These are phyloP conservation scores for Ascosphaera apis DNA, from an alignment of 2,329 filamentous ascomycete genomes.

Conservation along the genomic window DNA sequence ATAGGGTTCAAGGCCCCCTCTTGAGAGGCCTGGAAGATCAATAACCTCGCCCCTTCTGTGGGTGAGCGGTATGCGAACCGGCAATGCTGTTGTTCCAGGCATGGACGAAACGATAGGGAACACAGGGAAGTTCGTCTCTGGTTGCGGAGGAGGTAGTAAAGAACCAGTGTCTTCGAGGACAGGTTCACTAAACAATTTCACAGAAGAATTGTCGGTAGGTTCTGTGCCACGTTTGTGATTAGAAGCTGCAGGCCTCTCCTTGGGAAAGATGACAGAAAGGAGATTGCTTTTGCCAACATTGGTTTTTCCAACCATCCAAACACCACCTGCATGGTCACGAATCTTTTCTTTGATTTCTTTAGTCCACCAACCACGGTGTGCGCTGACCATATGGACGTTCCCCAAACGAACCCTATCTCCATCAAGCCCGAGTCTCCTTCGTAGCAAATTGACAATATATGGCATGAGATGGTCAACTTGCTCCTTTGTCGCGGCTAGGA, in stretches of 20 bases:
- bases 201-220: too few relatives aligned
- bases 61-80: slow-evolving; percentile 80
- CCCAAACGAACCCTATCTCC: slow-evolving; percentile 57
- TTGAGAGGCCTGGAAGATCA: slow-evolving; percentile 66
- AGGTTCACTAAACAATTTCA: too few relatives aligned
- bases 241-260: too few relatives aligned
- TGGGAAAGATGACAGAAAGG: slow-evolving; percentile 69
- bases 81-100: slow-evolving; percentile 83
- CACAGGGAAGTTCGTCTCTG: slow-evolving; percentile 50
- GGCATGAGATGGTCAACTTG: slow-evolving; percentile 74
- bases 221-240: too few relatives aligned
- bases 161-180: too few relatives aligned
- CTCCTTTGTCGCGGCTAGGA: slow-evolving; percentile 62
- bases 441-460: slow-evolving; percentile 53
- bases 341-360: slow-evolving; percentile 67
- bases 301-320: slow-evolving; percentile 94
- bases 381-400: slow-evolving; percentile 68
- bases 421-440: slow-evolving; percentile 46
- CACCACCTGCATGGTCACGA: slow-evolving; percentile 57
- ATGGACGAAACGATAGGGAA: slow-evolving; percentile 74
- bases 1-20: slow-evolving; percentile 47
- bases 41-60: slow-evolving; percentile 72
- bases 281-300: slow-evolving; percentile 94
- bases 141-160: slow-evolving; percentile 54
- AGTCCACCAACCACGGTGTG: slow-evolving; percentile 79